Evolutionary conservation across 352 stramenopile genomes (phyloP).

Genomic region (Pseudoperonospora humuli): DNA sequence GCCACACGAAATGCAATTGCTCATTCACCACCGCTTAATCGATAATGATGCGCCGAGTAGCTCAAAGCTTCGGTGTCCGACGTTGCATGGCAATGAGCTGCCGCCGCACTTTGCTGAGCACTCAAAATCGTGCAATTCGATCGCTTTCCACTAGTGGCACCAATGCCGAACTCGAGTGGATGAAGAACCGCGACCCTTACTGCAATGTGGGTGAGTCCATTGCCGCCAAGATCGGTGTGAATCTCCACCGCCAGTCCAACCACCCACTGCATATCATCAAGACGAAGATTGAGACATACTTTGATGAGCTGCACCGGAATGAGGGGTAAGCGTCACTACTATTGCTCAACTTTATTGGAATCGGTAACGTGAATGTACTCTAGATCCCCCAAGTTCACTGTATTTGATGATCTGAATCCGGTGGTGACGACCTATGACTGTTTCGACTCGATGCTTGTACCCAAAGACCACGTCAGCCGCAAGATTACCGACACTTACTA

Average conservation of each 20-base stretch:
- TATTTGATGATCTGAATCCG: slow-evolving; percentile 83
- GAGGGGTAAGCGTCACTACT: slow-evolving; percentile 32
- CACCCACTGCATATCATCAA: slow-evolving; percentile 92
- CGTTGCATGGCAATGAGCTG: slow-evolving; percentile 3
- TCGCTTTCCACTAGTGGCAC: slow-evolving; percentile 2
- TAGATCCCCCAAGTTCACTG: slow-evolving; percentile 66
- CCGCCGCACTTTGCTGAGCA: slow-evolving; percentile 3
- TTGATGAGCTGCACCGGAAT: slow-evolving; percentile 59
- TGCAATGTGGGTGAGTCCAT: slow-evolving; percentile 87
- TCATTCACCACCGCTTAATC: too few relatives aligned
- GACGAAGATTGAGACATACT: slow-evolving; percentile 88
- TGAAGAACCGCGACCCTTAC: slow-evolving; percentile 68
- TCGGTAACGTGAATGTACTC: background rate
- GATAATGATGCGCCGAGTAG: slow-evolving; percentile 18
- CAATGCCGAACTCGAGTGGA: slow-evolving; percentile 58
- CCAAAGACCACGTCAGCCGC: slow-evolving; percentile 85
- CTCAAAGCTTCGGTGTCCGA: slow-evolving; percentile 5
- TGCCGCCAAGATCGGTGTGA: slow-evolving; percentile 81
- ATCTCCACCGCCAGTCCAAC: slow-evolving; percentile 76
- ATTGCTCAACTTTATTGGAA: background rate
- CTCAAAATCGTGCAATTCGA: background rate
- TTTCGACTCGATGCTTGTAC: slow-evolving; percentile 90
- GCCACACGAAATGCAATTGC: too few relatives aligned
- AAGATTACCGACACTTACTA: slow-evolving; percentile 88
- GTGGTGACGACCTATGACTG: slow-evolving; percentile 85